Evolutionary conservation across 1,284 basidiomycete species (phyloP), one percentile per base, ranked within the genome.

Genomic region (Vanrija sp.): DNA sequence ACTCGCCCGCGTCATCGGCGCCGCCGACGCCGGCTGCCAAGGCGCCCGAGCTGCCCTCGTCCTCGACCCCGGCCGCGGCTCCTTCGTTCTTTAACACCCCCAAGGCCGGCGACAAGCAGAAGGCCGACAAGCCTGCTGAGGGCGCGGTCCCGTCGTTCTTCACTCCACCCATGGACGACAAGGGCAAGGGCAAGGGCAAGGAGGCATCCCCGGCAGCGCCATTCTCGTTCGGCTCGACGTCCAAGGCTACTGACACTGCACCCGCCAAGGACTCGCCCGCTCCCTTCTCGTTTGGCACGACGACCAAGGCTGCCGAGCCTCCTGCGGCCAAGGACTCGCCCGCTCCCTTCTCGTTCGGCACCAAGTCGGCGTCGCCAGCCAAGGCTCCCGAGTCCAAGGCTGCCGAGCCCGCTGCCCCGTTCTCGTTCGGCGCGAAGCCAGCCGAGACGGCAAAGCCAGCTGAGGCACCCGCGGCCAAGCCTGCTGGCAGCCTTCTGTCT

Each of bases 301-400:
- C 47, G 23, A 6, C 47, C 5, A 25, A 25, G 24, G 24, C 24
- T 25, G 24, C 24, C 24, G 24, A 25, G 24, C 24, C 24, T 9
- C 4, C 19, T 12, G 7, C 38, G 4, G 39, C 27, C 36, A 49
- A 49, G 9, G n/a, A n/a, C n/a, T n/a, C n/a, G n/a, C n/a, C 41
- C 8, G 15, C n/a, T 25, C 38, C 37, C 4, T 37, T 54, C 48
- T 41, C 48, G 18, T 54, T 50, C n/a, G 45, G 53, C 36, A 15
- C 39, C 16, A 20, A 36, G 18, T 19, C 45, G 7, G 35, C 42
- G 10, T n/a, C n/a, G n/a, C n/a, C n/a, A n/a, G n/a, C n/a, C n/a
- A n/a, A n/a, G n/a, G n/a, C n/a, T n/a, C n/a, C n/a, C n/a, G 18
- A 44, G 41, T 23, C 47, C 12, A 41, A 39, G 18, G 5, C 45